A percentile compares a stretch with the other conserved stretches of the same genome.
phyloP scores from a whole-genome alignment of 495 filamentous ascomycete species.

The Tuber borchii region DNA sequence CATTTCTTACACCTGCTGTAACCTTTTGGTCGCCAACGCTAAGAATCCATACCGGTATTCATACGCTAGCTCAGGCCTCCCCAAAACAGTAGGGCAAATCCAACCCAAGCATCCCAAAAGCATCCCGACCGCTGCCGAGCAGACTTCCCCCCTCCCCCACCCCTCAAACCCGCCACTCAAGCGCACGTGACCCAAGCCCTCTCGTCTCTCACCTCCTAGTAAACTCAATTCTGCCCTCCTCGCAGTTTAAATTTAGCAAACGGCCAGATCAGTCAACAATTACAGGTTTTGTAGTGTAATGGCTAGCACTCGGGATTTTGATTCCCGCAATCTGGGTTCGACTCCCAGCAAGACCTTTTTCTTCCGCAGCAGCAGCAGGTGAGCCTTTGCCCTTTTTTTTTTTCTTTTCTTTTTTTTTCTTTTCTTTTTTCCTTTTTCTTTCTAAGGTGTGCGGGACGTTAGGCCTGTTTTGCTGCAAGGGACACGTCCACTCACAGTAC shows the following conservation, averaged over 20 bases:
- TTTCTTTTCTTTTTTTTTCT: background rate
- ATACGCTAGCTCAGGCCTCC: no score
- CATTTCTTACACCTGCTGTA: no score
- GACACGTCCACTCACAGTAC: background rate
- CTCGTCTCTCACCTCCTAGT: no score
- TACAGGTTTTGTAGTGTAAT: constrained; percentile 32
- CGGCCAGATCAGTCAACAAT: background rate
- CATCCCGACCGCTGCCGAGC: no score
- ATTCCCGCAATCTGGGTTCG: constrained; percentile 33
- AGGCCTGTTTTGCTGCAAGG: background rate
- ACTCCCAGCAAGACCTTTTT: constrained; percentile 26
- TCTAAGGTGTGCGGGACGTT: background rate
- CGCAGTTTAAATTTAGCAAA: background rate
- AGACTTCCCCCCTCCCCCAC: no score
- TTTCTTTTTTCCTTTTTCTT: background rate
- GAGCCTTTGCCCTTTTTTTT: background rate
- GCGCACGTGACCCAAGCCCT: no score
- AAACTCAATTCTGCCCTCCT: background rate
- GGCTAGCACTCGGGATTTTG: constrained; percentile 35
- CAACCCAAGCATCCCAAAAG: no score
- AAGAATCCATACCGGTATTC: no score
- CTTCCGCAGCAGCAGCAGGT: background rate
- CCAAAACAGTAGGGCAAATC: no score
- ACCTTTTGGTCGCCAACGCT: no score
- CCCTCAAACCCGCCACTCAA: no score